These are phyloP conservation scores for Heritiera littoralis DNA, from an alignment of 345 rosid species.

Conservation along the genomic window DNA sequence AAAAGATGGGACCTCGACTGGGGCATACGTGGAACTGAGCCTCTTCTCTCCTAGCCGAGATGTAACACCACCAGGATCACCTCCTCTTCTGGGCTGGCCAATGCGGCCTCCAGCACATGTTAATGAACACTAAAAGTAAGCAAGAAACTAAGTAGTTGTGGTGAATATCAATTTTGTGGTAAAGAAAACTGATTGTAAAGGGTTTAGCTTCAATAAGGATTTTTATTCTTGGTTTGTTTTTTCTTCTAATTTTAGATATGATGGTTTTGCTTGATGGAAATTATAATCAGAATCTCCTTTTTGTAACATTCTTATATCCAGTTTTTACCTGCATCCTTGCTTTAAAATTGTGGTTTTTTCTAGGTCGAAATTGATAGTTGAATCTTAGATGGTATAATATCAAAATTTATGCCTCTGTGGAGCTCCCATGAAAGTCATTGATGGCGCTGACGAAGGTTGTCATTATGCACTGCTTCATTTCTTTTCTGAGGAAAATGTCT, in stretches of 20 bases:
- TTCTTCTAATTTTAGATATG: constrained; percentile 40
- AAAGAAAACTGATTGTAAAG: constrained; percentile 73
- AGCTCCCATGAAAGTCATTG: too few species aligned
- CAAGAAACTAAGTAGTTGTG: constrained; percentile 33
- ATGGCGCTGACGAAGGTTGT: too few species aligned
- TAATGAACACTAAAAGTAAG: constrained; percentile 32
- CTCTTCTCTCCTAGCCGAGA: constrained; percentile 64
- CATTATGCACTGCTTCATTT: too few species aligned
- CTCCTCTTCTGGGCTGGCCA: constrained; percentile 61
- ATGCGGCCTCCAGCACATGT: constrained; percentile 42
- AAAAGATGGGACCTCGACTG: constrained; percentile 49
- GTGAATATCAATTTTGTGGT: constrained; percentile 75
- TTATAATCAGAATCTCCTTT: constrained; percentile 27
- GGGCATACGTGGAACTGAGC: constrained; percentile 60
- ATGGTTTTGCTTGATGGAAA: constrained; percentile 41
- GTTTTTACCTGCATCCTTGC: constrained; percentile 15
- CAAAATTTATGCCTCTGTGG: background rate
- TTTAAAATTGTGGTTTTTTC: background rate
- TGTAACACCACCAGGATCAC: constrained; percentile 52
- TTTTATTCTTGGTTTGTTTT: constrained; percentile 41
- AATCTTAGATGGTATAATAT: background rate
- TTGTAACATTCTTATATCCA: constrained; percentile 29
- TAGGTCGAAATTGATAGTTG: background rate
- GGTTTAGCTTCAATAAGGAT: constrained; percentile 59
- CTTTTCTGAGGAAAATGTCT: too few species aligned